Base-by-base conservation (phyloP, 2,329 filamentous ascomycete genomes). In the Dothideomycetes sp. region DNA sequence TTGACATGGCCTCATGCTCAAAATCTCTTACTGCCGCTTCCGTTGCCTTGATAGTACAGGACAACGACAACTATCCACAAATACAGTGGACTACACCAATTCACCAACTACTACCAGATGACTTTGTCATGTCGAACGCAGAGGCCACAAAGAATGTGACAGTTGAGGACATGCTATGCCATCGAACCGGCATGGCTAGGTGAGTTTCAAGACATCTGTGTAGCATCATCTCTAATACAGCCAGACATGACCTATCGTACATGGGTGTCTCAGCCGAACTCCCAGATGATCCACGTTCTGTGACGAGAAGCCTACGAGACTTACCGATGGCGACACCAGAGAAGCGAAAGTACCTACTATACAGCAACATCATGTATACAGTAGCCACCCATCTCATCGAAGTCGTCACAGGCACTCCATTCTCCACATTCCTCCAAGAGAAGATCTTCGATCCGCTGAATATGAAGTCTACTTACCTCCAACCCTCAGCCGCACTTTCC, bases 21-120 rank as follows among this genome's bases (percentile, higher is more conserved):
- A 79, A 79, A 51, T 68, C 71, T 2, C 65, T 74, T 33, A 70
- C 67, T 0, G 65, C 69, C 1, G 71, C 71, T 1, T 61, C 64
- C 0, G 53, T 79, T 3, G 64, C 68, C 1, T 51, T 74, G 2
- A 64, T 77, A 6, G 58, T 74, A 5, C 63, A 65, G n/a, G 60
- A 68, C 6, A 59, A 64, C 24, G 55, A 51, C 38, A 54, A 60
- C 1, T 59, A 54, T 42, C 53, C 58, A 11, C 44, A 62, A 2
- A 49, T 67, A 3, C 59, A 65, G 24, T 76, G 71, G 68, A 53
- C 59, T 3, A 69, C 69, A 1, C 62, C 63, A 2, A 63, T 77
- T 22, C 62, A 61, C 1, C 55, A 56, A 12, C 52, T 76, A 1
- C 59, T 76, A 3, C 63, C 62, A 1, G 67, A 70, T 1, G 73